phyloP scores from a whole-genome alignment of 768 basidiomycete species.

The Clitopilus hobsonii region DNA sequence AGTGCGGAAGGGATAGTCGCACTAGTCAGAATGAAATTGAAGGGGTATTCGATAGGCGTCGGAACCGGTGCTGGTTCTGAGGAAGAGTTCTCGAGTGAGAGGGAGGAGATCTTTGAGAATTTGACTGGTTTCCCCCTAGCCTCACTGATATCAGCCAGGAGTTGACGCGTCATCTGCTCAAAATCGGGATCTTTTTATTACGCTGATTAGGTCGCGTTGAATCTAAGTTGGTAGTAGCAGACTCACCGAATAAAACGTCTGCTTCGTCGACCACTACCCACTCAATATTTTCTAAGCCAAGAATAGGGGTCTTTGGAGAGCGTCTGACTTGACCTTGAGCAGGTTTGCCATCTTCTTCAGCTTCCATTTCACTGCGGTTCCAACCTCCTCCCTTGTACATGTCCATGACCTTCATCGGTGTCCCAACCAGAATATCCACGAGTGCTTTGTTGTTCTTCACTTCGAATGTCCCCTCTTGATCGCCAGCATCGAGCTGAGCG shows the following conservation, averaged over 20 bases:
- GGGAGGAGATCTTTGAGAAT: conserved; percentile 17
- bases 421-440: conserved; percentile 58
- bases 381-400: conserved; percentile 51
- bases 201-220: no score
- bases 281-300: conserved; percentile 67
- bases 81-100: conserved; percentile 11
- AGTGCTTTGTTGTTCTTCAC: conserved; percentile 17
- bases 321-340: conserved; percentile 12
- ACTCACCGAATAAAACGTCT: conserved; percentile 80
- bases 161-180: conserved; percentile 60
- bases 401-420: conserved; percentile 59
- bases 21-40: conserved; percentile 76
- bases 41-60: conserved; percentile 54
- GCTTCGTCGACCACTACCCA: conserved; percentile 94
- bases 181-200: conserved; percentile 87
- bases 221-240: neutral
- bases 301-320: conserved; percentile 31
- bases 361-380: conserved; percentile 31
- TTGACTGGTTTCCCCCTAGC: conserved; percentile 51
- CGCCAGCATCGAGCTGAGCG: conserved; percentile 21
- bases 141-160: conserved; percentile 66
- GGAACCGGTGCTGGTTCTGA: conserved; percentile 13
- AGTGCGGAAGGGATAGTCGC: conserved; percentile 85
- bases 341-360: conserved; percentile 16
- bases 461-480: conserved; percentile 16